phyloP scores from a whole-genome alignment of 371 early-diverging fungal species.

The Lichtheimia hyalospora region DNA sequence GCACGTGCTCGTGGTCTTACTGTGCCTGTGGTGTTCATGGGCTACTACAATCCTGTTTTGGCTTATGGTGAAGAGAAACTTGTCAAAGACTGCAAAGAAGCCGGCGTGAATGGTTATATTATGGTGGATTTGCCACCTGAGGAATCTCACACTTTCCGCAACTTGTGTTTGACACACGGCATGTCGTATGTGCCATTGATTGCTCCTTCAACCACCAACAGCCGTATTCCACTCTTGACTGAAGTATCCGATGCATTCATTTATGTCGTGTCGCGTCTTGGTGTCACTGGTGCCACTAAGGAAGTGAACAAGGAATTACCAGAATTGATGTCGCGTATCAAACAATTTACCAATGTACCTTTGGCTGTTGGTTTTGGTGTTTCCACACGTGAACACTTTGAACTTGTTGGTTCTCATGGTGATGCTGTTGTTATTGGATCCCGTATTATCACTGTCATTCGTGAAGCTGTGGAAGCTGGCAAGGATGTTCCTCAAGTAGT shows the following conservation, averaged over 20 bases:
- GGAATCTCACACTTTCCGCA: constrained; percentile 86
- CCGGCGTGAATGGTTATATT: constrained; percentile 95
- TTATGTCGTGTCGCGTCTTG: constrained; percentile 92
- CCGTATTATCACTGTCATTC: constrained; percentile 80
- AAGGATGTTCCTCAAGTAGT: constrained; percentile 53
- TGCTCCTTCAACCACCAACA: constrained; percentile 89
- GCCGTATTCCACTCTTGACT: constrained; percentile 78
- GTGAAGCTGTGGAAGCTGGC: constrained; percentile 52
- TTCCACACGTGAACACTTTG: constrained; percentile 84
- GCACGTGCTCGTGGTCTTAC: constrained; percentile 86
- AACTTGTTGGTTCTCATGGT: constrained; percentile 77
- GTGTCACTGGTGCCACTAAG: constrained; percentile 85
- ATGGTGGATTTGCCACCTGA: constrained; percentile 97
- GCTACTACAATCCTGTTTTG: constrained; percentile 96
- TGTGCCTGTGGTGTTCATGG: constrained; percentile 95
- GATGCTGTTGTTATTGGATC: constrained; percentile 97
- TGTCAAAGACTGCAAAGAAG: constrained; percentile 78
- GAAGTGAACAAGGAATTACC: constrained; percentile 74
- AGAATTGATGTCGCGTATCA: constrained; percentile 72
- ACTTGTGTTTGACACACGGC: constrained; percentile 68
- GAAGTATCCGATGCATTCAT: constrained; percentile 88
- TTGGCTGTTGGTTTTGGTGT: constrained; percentile 98
- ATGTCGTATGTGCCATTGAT: constrained; percentile 93
- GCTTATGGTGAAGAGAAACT: constrained; percentile 89
- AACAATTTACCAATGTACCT: constrained; percentile 74